A percentile compares a stretch with the other conserved stretches of the same genome.
Conservation (phyloP, 495 filamentous ascomycete species). For the Usnea hakonensis region DNA sequence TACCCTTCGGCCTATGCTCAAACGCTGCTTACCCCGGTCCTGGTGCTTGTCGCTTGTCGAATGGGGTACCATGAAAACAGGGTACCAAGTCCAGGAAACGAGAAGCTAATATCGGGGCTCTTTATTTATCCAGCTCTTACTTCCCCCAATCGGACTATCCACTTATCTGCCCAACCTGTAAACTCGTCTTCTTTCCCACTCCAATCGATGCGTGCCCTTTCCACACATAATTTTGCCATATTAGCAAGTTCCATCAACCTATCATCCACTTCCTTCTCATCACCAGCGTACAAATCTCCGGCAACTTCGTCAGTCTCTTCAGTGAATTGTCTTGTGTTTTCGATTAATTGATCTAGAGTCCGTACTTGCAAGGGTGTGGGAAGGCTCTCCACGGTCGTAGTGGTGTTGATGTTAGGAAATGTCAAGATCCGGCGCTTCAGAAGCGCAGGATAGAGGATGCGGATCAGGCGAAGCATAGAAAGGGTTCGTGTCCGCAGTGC, state of each 20-base stretch:
- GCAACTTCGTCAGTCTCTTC: slow-evolving; percentile 43
- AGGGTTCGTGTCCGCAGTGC: slow-evolving; percentile 1
- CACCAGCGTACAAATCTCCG: slow-evolving; percentile 41
- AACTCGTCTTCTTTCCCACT: slow-evolving; percentile 38
- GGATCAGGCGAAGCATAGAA: slow-evolving; percentile 8
- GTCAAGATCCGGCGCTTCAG: slow-evolving; percentile 22
- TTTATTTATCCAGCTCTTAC: not conserved
- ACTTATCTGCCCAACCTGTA: slow-evolving; percentile 40
- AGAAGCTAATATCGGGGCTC: too few relatives aligned
- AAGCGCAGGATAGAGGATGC: slow-evolving; percentile 22
- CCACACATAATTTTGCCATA: slow-evolving; percentile 27
- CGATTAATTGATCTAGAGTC: slow-evolving; percentile 21
- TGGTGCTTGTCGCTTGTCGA: not conserved
- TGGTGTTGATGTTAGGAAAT: slow-evolving; percentile 17
- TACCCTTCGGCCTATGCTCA: too few relatives aligned
- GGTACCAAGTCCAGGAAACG: not conserved
- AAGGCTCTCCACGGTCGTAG: not conserved
- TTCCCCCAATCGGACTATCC: slow-evolving; percentile 27
- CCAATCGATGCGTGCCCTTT: slow-evolving; percentile 21
- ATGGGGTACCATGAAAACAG: not conserved
- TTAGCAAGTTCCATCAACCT: slow-evolving; percentile 22
- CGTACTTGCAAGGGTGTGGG: slow-evolving; percentile 5
- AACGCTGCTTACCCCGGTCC: too few relatives aligned
- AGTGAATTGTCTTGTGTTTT: slow-evolving; percentile 35
- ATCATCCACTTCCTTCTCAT: slow-evolving; percentile 26